Base-by-base conservation (phyloP, 2,329 filamentous ascomycete species). In the Dothidotthia symphoricarpi region DNA sequence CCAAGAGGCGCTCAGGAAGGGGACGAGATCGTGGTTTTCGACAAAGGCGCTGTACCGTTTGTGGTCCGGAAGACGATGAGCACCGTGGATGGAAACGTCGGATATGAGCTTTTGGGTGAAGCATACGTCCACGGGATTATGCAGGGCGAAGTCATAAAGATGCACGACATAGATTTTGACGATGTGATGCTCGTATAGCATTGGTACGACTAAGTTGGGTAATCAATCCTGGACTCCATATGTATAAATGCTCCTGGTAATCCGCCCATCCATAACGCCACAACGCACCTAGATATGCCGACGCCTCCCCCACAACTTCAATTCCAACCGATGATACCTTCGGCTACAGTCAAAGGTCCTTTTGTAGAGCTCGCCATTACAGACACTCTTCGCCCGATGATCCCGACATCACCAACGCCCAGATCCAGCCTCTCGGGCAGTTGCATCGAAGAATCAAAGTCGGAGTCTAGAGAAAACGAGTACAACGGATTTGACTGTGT, bases 311-410 rank as follows among this genome's bases (percentile, higher is more conserved):
- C n/a, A 15, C 16, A 10, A 10, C 12, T 14, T 56, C 31, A 66
- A 36, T 66, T 66, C 61, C 62, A 66, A 3, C 62, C 63, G 34
- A 64, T 55, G 9, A 66, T 55, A 0, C 62, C 63, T 35, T 64
- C 59, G 0, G 61, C 62, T 1, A 66, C 30, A 0, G 42, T 51
- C 34, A 50, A 25, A 2, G 51, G 47, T 1, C 47, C 57, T 14
- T 35, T 38, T 6, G 17, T 43, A 16, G 53, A 55, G 8, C 51
- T 47, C 0, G 39, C 57, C 57, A 66, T 57, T 0, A 66, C 45
- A 3, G 57, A 60, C 0, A 66, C 45, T 14, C 57, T 53, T n/a
- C 63, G 44, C 11, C 63, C 63, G 8, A 66, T 53, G n/a, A 66
- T 57, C 0, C 63, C 63, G 2, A 30, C 39, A 12, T 59, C 58